Percentiles rank a stretch among this genome's conserved stretches.
phyloP scores from a whole-genome alignment of 495 filamentous ascomycete genomes.

The Podospora pseudocomata region DNA sequence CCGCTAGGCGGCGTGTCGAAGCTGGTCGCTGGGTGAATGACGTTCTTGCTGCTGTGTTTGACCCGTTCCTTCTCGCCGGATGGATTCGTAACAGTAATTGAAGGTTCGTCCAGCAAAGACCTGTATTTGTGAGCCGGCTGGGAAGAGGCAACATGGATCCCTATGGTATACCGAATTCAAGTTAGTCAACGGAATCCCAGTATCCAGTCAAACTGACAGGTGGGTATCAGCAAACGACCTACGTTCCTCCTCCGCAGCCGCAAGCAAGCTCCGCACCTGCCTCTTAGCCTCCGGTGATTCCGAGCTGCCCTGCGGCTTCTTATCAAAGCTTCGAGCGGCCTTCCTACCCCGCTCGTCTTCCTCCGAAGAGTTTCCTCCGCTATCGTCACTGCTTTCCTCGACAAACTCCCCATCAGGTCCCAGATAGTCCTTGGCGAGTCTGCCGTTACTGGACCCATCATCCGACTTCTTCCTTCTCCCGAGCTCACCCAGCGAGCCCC shows the following conservation, averaged over 20 bases:
- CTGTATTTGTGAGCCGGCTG: constrained; percentile 40
- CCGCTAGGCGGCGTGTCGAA: constrained; percentile 66
- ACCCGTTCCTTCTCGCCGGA: constrained; percentile 48
- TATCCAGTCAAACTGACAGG: constrained; percentile 32
- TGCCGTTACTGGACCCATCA: constrained; percentile 47
- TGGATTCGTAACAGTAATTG: constrained; percentile 61
- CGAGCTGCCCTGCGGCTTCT: constrained; percentile 14
- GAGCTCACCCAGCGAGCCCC: constrained; percentile 53
- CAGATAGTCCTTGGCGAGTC: constrained; percentile 71
- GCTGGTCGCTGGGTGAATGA: constrained; percentile 76
- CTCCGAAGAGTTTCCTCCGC: constrained; percentile 45
- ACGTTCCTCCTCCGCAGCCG: constrained; percentile 76
- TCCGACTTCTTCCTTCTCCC: constrained; percentile 44
- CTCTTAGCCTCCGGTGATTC: constrained; percentile 30
- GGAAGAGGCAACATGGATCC: constrained; percentile 39
- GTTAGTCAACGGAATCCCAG: not conserved
- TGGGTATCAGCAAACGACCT: constrained; percentile 19
- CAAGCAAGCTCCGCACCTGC: constrained; percentile 55
- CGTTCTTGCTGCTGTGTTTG: constrained; percentile 52
- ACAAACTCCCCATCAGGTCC: constrained; percentile 57
- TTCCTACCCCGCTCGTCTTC: constrained; percentile 51
- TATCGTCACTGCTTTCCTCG: constrained; percentile 53
- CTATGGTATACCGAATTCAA: constrained; percentile 27
- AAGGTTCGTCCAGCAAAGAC: constrained; percentile 60
- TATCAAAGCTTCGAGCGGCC: constrained; percentile 35